Evolutionary conservation across 2,329 filamentous ascomycete genomes (phyloP), one percentile per base, ranked within the genome.

Genomic region (Cercospora sp.): DNA sequence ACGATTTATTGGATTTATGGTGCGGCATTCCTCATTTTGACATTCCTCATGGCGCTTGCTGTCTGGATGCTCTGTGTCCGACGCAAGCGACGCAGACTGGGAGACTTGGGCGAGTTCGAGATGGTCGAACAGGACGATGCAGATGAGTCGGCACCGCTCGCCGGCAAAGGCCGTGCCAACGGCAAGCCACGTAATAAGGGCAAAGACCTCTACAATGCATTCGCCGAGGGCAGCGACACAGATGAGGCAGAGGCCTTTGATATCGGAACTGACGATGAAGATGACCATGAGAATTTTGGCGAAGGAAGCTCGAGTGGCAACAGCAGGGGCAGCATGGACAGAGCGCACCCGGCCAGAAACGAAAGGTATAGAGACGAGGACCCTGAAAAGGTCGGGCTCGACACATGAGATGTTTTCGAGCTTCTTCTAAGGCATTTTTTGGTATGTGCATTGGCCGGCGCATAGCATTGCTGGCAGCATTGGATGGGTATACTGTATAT

Each of bases 1-100:
- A 97, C 93, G 0, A 93, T 96, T 78, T 87, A 91, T 68, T 99
- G 95, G 95, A 97, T 99, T 73, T 98, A 90, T 78, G 94, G 93
- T 66, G 89, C 94, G 3, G 82, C 95, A 23, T 88, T 85, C n/a
- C 87, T 97, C 20, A 99, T 99, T 71, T 83, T 91, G 12, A 83
- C 91, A 60, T 99, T 99, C 84, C 94, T 94, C 79, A 81, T 84
- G 65, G 91, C 90, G 3, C 86, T 99, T 0, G 71, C 71, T 16
- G 92, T 89, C n/a, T 84, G 89, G 53, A 97, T 94, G 83, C 87
- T 97, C 74, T 92, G 88, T 79, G 82, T 94, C 66, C 91, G 93
- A 53, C 89, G 93, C 30, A 89, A 77, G 74, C 60, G 88, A 88
- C 79, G 88, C 88, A 75, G 76, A 71, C 71, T 64, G 3, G 88